Conservation (phyloP, 805 yeast species). For the Myxozyma lipomycoides region DNA sequence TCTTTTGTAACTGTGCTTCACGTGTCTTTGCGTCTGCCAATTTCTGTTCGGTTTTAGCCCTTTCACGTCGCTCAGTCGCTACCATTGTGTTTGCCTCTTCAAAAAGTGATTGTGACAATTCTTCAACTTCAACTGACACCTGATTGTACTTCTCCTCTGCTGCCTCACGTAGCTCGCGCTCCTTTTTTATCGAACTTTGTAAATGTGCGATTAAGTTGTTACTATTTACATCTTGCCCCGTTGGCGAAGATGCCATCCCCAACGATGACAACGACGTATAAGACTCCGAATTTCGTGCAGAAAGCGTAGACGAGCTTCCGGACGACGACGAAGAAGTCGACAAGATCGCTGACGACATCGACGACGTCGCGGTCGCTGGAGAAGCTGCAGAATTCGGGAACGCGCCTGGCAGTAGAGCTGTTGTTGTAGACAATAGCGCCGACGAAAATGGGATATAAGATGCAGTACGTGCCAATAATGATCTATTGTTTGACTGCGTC, state of each 20-base stretch:
- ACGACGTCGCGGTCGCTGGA: neutral
- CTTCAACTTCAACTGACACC: conserved; percentile 28
- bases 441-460: conserved; percentile 19
- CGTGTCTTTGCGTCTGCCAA: conserved; percentile 13
- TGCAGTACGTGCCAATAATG: conserved; percentile 19
- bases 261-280: conserved; percentile 2
- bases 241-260: conserved; percentile 3
- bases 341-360: conserved; percentile 14
- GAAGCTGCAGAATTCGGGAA: neutral
- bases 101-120: conserved; percentile 27
- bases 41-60: conserved; percentile 18
- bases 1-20: conserved; percentile 11
- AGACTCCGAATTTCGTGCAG: neutral
- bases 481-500: conserved; percentile 5
- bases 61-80: conserved; percentile 26
- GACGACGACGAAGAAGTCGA: conserved; percentile 8
- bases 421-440: conserved; percentile 12
- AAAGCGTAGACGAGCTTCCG: conserved; percentile 2
- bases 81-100: conserved; percentile 31
- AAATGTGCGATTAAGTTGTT: conserved; percentile 8
- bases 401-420: neutral
- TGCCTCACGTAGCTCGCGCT: conserved; percentile 23
- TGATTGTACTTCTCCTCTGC: conserved; percentile 27
- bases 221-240: conserved; percentile 4
- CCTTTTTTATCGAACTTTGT: conserved; percentile 13